Percentiles rank a stretch among this genome's conserved stretches.
Evolutionary conservation across 1,284 basidiomycete genomes (phyloP).

Genomic region (Fomitopsis palustris): DNA sequence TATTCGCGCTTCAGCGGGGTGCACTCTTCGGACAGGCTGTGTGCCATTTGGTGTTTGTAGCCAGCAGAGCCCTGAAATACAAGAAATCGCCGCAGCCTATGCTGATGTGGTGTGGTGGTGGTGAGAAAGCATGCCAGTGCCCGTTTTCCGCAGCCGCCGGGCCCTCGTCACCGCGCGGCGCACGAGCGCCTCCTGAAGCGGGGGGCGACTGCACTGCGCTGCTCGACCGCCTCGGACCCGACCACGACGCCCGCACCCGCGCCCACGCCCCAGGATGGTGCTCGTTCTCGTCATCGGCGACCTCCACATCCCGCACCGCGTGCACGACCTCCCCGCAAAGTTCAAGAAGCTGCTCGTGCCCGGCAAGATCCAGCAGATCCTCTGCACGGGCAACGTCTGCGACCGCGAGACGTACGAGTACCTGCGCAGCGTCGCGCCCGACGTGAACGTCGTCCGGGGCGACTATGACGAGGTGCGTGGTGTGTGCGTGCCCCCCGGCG

Average conservation of each 20-base stretch:
- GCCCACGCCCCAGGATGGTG: constrained; percentile 4
- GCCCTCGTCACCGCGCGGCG: neutral
- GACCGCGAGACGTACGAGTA: constrained; percentile 98
- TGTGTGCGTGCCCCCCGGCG: neutral
- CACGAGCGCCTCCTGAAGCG: neutral
- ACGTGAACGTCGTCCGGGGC: constrained; percentile 89
- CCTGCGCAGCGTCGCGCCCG: constrained; percentile 93
- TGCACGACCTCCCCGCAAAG: constrained; percentile 90
- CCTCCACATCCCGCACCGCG: constrained; percentile 87
- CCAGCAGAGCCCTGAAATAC: neutral
- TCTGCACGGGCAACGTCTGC: constrained; percentile 97
- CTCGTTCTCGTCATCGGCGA: constrained; percentile 45
- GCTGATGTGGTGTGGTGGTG: neutral
- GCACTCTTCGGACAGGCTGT: constrained; percentile 76
- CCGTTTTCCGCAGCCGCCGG: neutral
- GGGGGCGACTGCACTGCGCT: neutral
- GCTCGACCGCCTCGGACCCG: neutral
- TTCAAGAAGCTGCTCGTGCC: constrained; percentile 97
- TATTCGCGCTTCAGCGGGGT: constrained; percentile 88
- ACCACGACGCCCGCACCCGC: neutral
- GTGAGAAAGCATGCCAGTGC: neutral
- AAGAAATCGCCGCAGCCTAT: neutral
- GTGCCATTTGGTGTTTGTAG: constrained; percentile 45
- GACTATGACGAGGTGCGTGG: constrained; percentile 89
- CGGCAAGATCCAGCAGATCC: constrained; percentile 97